Evolutionary conservation across 2,329 filamentous ascomycete genomes (phyloP).

Genomic region (Geosmithia morbida): DNA sequence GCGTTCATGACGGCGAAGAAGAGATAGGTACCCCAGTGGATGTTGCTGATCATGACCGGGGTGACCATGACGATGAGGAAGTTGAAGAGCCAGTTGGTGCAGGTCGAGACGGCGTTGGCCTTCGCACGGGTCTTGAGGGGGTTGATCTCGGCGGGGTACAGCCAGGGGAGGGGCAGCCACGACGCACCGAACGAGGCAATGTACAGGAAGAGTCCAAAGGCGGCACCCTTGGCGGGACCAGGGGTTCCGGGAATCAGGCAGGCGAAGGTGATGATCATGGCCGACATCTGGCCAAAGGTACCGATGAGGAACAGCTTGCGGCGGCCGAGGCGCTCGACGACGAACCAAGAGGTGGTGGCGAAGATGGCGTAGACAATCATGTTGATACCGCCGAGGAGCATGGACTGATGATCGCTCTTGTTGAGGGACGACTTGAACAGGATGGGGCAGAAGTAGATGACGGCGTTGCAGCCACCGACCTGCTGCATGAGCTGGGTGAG

Average conservation of each 20-base stretch:
- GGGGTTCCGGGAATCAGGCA: constrained; percentile 11
- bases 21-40: constrained; percentile 40
- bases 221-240: constrained; percentile 24
- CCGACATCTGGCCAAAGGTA: constrained; percentile 20
- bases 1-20: constrained; percentile 30
- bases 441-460: constrained; percentile 5
- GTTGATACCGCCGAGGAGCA: constrained; percentile 2
- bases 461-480: constrained; percentile 5
- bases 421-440: constrained; percentile 1
- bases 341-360: constrained; percentile 29
- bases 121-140: constrained; percentile 39
- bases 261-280: constrained; percentile 10
- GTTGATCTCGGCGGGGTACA: constrained; percentile 39
- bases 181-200: constrained; percentile 33
- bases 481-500: constrained; percentile 6
- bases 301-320: constrained; percentile 32
- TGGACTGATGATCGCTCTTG: constrained; percentile 1
- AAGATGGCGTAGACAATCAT: constrained; percentile 23
- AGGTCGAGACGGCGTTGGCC: constrained; percentile 35
- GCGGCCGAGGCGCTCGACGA: constrained; percentile 29
- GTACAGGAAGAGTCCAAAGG: constrained; percentile 37
- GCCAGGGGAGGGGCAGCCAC: constrained; percentile 17
- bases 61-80: constrained; percentile 30
- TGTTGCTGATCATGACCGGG: constrained; percentile 30
- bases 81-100: constrained; percentile 26